Conservation (phyloP, 2,329 filamentous ascomycete genomes). For the Blastomyces parvus region DNA sequence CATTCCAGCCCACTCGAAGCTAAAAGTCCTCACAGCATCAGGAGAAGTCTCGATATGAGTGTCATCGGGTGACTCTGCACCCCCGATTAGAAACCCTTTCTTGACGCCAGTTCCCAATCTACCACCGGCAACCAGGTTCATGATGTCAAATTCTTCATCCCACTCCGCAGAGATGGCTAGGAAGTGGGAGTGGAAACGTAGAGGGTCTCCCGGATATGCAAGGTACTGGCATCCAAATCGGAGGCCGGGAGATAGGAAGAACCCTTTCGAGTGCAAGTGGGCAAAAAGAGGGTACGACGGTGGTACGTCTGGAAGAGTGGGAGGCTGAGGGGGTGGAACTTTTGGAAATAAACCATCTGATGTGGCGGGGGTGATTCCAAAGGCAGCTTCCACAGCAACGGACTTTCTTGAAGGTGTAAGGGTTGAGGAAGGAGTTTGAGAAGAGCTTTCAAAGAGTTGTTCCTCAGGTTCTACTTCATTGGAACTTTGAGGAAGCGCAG, state of each 20-base stretch:
- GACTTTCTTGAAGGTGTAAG: conserved; percentile 11
- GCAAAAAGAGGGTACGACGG: conserved; percentile 65
- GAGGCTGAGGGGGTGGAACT: conserved; percentile 19
- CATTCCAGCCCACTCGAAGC: conserved; percentile 91
- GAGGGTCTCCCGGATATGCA: conserved; percentile 87
- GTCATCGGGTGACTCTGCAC: conserved; percentile 41
- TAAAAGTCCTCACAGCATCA: conserved; percentile 57
- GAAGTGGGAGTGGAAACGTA: conserved; percentile 94
- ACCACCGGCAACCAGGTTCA: conserved; percentile 79
- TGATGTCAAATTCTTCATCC: conserved; percentile 74
- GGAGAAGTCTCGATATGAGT: conserved; percentile 27
- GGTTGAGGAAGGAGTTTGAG: conserved; percentile 4
- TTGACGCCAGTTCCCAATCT: conserved; percentile 89
- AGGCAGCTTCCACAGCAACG: conserved; percentile 17
- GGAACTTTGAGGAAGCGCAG: conserved; percentile 9
- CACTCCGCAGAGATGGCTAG: conserved; percentile 74
- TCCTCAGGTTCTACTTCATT: conserved; percentile 9
- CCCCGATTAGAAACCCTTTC: conserved; percentile 85
- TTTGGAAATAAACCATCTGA: conserved; percentile 38
- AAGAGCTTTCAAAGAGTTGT: conserved; percentile 12
- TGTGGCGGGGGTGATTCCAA: conserved; percentile 42
- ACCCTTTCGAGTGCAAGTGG: conserved; percentile 67
- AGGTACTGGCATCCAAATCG: conserved; percentile 92
- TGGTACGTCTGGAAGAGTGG: conserved; percentile 31
- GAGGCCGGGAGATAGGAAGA: conserved; percentile 83